These are phyloP conservation scores for Skeletonema tropicum DNA, from an alignment of 108 stramenopile genomes.

Conservation along the genomic window DNA sequence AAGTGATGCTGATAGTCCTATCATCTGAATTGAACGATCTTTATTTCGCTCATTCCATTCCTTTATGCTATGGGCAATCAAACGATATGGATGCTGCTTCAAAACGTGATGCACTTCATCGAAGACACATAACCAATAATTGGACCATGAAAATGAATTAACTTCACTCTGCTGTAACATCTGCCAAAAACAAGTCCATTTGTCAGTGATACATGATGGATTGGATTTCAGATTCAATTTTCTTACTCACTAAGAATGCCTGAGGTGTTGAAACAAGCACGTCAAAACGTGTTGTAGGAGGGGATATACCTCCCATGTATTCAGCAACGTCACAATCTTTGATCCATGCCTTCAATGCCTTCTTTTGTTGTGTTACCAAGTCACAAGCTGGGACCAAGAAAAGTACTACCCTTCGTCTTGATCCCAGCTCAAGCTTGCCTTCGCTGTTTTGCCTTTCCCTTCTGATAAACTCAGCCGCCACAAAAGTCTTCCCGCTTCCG, in stretches of 20 bases:
- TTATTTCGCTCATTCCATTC: slow-evolving; percentile 9
- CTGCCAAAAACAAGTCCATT: slow-evolving; percentile 4
- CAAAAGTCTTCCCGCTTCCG: slow-evolving; percentile 50
- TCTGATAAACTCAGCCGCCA: slow-evolving; percentile 48
- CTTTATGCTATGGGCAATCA: slow-evolving; percentile 53
- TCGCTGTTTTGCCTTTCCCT: neutral
- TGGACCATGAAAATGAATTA: slow-evolving; percentile 27
- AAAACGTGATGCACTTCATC: slow-evolving; percentile 67
- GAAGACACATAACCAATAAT: slow-evolving; percentile 44
- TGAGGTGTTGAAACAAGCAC: slow-evolving; percentile 55
- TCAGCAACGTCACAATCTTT: slow-evolving; percentile 22
- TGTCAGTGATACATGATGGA: neutral
- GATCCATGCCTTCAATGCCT: slow-evolving; percentile 33
- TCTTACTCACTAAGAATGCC: slow-evolving; percentile 38
- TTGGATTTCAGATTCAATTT: neutral
- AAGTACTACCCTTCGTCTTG: slow-evolving; percentile 19
- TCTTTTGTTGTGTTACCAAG: slow-evolving; percentile 40
- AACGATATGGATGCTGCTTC: slow-evolving; percentile 66
- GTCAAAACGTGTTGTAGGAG: slow-evolving; percentile 32
- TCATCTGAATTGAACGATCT: slow-evolving; percentile 38
- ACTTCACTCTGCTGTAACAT: slow-evolving; percentile 33
- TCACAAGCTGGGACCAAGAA: slow-evolving; percentile 50
- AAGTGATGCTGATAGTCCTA: slow-evolving; percentile 65
- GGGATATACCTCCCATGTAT: slow-evolving; percentile 34
- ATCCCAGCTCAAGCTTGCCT: neutral